phyloP scores from a whole-genome alignment of 768 basidiomycete genomes.

The Hygrophorus russula region DNA sequence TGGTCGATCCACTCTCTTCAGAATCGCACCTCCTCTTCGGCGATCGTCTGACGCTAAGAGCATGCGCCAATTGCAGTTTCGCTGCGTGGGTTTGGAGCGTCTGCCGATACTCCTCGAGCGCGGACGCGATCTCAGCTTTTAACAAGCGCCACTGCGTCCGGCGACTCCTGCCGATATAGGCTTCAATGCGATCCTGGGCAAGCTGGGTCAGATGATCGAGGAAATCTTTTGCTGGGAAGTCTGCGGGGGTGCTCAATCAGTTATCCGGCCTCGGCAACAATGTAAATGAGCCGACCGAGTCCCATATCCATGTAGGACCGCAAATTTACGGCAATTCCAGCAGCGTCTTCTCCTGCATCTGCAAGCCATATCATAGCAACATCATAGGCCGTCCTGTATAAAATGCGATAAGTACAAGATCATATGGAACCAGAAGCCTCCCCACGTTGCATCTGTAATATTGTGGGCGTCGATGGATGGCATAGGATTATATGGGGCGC shows the following conservation, averaged over 20 bases:
- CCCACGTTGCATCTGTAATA: conserved; percentile 30
- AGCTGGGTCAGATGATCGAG: conserved; percentile 37
- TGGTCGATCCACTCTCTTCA: conserved; percentile 24
- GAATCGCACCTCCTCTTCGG: conserved; percentile 36
- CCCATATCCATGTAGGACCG: conserved; percentile 33
- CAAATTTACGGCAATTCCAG: conserved; percentile 25
- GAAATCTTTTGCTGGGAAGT: conserved; percentile 38
- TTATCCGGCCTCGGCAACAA: neutral
- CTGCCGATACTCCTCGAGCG: conserved; percentile 21
- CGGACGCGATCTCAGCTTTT: conserved; percentile 19
- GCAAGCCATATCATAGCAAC: conserved; percentile 29
- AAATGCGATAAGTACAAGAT: neutral
- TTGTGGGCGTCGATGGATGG: conserved; percentile 22
- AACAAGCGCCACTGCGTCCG: conserved; percentile 17
- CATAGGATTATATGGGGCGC: conserved; percentile 14
- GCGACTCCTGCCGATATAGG: conserved; percentile 4
- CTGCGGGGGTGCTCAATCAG: conserved; percentile 15
- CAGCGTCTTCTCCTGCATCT: conserved; percentile 18
- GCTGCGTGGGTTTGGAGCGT: conserved; percentile 22
- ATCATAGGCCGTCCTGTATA: conserved; percentile 29
- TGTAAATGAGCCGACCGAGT: conserved; percentile 23
- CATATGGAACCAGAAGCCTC: neutral
- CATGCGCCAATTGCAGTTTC: conserved; percentile 26
- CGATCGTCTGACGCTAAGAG: conserved; percentile 30
- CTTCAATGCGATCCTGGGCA: conserved; percentile 20